Evolutionary conservation across 139 green algal species (phyloP), one percentile per base, ranked within the genome.

Genomic region (Dunaliella sp.): DNA sequence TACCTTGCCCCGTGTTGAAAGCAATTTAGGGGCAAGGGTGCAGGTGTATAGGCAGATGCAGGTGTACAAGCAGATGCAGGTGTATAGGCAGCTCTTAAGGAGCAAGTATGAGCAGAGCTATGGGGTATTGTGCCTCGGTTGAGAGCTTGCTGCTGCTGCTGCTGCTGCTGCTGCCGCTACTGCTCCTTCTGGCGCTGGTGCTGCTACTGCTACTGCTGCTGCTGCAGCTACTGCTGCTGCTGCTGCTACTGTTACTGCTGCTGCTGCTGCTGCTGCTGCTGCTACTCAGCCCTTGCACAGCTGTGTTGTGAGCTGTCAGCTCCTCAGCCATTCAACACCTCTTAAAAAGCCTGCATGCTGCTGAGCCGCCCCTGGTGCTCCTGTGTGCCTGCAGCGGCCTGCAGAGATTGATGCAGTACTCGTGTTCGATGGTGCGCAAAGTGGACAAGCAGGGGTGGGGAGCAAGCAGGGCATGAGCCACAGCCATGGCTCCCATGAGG

Each of bases 341-440:
- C 30, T 28, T 12, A 12, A 33, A 24, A 24, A 33, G 75, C 30
- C 30, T 35, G 75, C 24, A 22, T 12, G 25, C 22, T 21, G 75
- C 21, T 12, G 75, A 35, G 75, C 24, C 75, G 75, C 24, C 24
- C 24, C 24, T 12, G 75, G 22, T 37, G 75, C 12, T 25, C 24
- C 48, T 26, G 57, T 38, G 36, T n/a, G 87, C 36, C 75, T 77
- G 77, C 32, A 84, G 37, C 36, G 86, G 30, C 88, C 90, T 0
- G 35, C 85, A 33, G 90, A 78, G 0, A 82, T 90, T 32, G 91
- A 95, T 37, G 91, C 92, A 16, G 57, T 95, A 3, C 33, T 95
- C 1, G 84, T 91, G 1, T 91, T 95, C 36, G 38, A 73, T 1
- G 28, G 57, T 22, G 85, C 82, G 32, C 30, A 72, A 35, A 78